Evolutionary conservation across 2,329 filamentous ascomycete genomes (phyloP), one percentile per base, ranked within the genome.

Genomic region (Sporothrix luriei): DNA sequence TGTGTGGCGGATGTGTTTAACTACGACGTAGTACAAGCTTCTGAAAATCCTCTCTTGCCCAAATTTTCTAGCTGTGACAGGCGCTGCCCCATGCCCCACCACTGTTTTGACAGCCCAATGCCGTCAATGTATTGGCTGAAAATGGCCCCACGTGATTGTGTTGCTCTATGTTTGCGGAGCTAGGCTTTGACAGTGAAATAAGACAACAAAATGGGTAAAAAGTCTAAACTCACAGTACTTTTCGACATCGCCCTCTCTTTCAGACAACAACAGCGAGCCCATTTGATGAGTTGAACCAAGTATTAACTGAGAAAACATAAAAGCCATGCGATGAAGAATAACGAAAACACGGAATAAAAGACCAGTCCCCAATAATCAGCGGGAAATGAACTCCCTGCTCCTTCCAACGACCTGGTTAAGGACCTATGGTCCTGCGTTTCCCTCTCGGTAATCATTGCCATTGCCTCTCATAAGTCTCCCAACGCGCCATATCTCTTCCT

Each of bases 11-110:
- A 7, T 33, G n/a, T n/a, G n/a, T n/a, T n/a, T n/a, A n/a, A 14
- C 38, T 33, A 3, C 9, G 38, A 3, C 10, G 38, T 61, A 54
- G 29, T 48, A 14, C 49, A 62, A 71, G 73, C 66, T 38, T 61
- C 54, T 73, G 71, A 68, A 62, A 68, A 68, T 29, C 40, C 59
- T 59, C 65, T 40, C 51, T 57, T 55, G 43, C 48, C 64, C 49
- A 54, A 66, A 29, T 66, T 66, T 54, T 66, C 46, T 33, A 65
- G 61, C 61, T 64, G 43, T 49, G 43, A n/a, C 13, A 19, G 43
- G 24, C 43, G 16, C 29, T 6, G 62, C 48, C 64, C 64, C 64
- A 54, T 6, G 62, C 48, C 64, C 64, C 64, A 54, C 64, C 61
- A n/a, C 43, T n/a, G 62, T 38, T 52, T 65, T 51, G 46, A 13